Conservation (phyloP, 495 filamentous ascomycete species). For the Trichoderma orchidacearum region DNA sequence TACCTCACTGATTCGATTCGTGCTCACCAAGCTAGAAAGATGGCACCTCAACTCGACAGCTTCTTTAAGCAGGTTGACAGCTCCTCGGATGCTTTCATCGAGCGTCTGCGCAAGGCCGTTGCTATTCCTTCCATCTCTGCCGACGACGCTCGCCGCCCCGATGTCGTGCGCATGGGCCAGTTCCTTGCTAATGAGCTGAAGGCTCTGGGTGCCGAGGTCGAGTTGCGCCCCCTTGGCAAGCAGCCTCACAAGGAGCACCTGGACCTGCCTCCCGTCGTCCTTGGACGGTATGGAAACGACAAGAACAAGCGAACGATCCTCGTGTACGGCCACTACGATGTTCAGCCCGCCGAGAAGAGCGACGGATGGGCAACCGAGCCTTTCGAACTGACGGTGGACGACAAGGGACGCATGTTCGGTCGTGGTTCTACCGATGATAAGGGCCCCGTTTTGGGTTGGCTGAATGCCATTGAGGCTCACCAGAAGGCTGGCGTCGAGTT, state of each 20-base stretch:
- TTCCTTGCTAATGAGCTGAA: slow-evolving; percentile 75
- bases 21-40: slow-evolving; percentile 45
- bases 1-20: slow-evolving; percentile 33
- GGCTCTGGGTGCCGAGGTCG: slow-evolving; percentile 70
- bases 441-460: slow-evolving; percentile 92
- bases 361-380: slow-evolving; percentile 97
- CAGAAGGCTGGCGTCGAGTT: slow-evolving; percentile 86
- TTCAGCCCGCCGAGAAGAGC: slow-evolving; percentile 84
- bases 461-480: slow-evolving; percentile 96
- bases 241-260: slow-evolving; percentile 83
- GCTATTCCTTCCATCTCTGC: slow-evolving; percentile 93
- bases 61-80: slow-evolving; percentile 85
- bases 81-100: slow-evolving; percentile 72
- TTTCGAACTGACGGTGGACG: slow-evolving; percentile 77
- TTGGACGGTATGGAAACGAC: slow-evolving; percentile 84
- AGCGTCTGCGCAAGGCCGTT: slow-evolving; percentile 82
- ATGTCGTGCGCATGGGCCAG: slow-evolving; percentile 93
- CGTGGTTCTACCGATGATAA: slow-evolving; percentile 97
- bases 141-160: slow-evolving; percentile 70
- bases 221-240: slow-evolving; percentile 72
- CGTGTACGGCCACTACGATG: slow-evolving; percentile 98
- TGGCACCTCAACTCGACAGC: slow-evolving; percentile 71
- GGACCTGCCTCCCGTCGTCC: slow-evolving; percentile 80
- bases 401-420: slow-evolving; percentile 87
- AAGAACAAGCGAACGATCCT: slow-evolving; percentile 86